Percentiles rank a stretch among this genome's conserved stretches.
phyloP scores from a whole-genome alignment of 352 stramenopile species.

The Elongisporangium senticosum region DNA sequence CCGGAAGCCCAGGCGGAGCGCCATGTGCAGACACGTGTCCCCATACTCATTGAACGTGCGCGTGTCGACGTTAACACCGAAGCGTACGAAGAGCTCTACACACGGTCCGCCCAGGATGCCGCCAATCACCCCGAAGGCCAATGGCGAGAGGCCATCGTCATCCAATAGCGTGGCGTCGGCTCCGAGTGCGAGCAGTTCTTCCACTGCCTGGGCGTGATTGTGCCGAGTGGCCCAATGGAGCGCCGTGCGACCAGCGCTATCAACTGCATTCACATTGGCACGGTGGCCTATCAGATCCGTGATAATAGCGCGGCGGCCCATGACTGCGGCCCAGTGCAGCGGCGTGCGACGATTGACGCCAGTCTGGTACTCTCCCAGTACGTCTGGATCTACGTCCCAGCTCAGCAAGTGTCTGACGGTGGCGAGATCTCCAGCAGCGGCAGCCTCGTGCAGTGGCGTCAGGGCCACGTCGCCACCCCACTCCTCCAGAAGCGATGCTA shows the following conservation, averaged over 20 bases:
- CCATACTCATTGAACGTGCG: slow-evolving; percentile 37
- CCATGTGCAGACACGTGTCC: slow-evolving; percentile 73
- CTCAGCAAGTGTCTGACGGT: slow-evolving; percentile 49
- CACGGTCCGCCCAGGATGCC: slow-evolving; percentile 37
- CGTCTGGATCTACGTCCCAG: slow-evolving; percentile 46
- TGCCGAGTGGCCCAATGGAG: slow-evolving; percentile 76
- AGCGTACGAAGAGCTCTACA: slow-evolving; percentile 48
- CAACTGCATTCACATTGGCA: slow-evolving; percentile 57
- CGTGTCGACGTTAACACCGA: slow-evolving; percentile 46
- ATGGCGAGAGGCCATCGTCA: slow-evolving; percentile 52
- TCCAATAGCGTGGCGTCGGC: slow-evolving; percentile 53
- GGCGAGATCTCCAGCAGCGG: slow-evolving; percentile 46
- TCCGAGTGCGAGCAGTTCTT: slow-evolving; percentile 40
- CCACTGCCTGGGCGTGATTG: slow-evolving; percentile 52
- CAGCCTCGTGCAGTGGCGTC: slow-evolving; percentile 67
- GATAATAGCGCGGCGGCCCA: slow-evolving; percentile 51
- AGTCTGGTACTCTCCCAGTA: slow-evolving; percentile 66
- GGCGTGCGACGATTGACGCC: slow-evolving; percentile 56
- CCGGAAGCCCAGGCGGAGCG: slow-evolving; percentile 48
- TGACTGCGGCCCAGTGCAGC: slow-evolving; percentile 72
- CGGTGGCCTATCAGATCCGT: slow-evolving; percentile 34
- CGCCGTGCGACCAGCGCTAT: slow-evolving; percentile 51
- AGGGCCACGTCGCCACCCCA: slow-evolving; percentile 76
- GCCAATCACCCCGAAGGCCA: slow-evolving; percentile 56
- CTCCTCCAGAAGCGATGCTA: slow-evolving; percentile 54